phyloP scores from a whole-genome alignment of 352 stramenopile species.

The Globisporangium nagaii region DNA sequence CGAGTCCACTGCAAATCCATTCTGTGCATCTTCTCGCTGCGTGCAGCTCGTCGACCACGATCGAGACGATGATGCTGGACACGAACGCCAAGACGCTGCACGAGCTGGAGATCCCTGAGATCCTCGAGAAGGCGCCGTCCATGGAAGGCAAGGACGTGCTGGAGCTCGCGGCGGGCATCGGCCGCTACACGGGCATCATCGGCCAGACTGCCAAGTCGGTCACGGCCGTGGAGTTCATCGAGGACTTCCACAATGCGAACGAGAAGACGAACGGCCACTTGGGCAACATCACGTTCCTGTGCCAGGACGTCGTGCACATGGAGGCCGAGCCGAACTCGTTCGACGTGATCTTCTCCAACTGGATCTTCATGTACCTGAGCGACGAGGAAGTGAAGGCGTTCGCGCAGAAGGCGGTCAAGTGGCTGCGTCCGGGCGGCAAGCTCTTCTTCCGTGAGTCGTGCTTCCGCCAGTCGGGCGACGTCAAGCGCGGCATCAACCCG shows the following conservation, averaged over 20 bases:
- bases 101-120: constrained; percentile 72
- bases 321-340: constrained; percentile 48
- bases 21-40: no score
- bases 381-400: constrained; percentile 54
- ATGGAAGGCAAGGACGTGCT: constrained; percentile 62
- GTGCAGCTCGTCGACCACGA: constrained; percentile 25
- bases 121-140: constrained; percentile 57
- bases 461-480: constrained; percentile 56
- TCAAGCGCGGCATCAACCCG: constrained; percentile 57
- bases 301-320: constrained; percentile 61
- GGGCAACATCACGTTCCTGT: constrained; percentile 59
- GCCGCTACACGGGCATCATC: constrained; percentile 60
- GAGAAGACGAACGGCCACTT: constrained; percentile 36
- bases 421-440: constrained; percentile 54
- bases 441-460: constrained; percentile 70
- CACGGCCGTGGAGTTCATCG: constrained; percentile 72
- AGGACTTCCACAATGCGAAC: constrained; percentile 73
- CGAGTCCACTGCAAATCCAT: background rate
- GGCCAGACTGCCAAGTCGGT: constrained; percentile 39
- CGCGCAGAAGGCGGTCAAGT: constrained; percentile 53
- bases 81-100: constrained; percentile 69
- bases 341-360: constrained; percentile 73
- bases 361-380: constrained; percentile 71
- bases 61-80: constrained; percentile 86
- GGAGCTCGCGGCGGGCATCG: constrained; percentile 59